These are phyloP conservation scores for Malus hybrid DNA, from an alignment of 331 rosid genomes.

Conservation along the genomic window DNA sequence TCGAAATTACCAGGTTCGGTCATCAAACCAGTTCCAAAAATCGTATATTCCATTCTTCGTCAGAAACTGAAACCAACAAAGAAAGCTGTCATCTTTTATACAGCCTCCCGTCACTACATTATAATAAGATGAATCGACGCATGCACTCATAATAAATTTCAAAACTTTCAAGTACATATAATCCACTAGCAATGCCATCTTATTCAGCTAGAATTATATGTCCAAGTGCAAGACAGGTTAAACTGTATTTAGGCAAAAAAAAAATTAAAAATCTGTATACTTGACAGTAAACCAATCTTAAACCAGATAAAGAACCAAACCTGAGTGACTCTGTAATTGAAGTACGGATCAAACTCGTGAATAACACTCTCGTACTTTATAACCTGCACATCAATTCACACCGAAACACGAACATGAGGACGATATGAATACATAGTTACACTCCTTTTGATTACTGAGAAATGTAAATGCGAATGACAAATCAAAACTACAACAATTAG, in stretches of 20 bases:
- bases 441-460: not conserved
- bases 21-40: constrained; percentile 99
- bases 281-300: not conserved
- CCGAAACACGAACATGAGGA: constrained; percentile 19
- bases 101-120: constrained; percentile 5
- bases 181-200: not conserved
- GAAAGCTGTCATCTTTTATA: constrained; percentile 15
- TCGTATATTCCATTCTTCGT: constrained; percentile 94
- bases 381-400: constrained; percentile 53
- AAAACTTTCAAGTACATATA: not conserved
- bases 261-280: not conserved
- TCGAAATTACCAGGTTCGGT: constrained; percentile 80
- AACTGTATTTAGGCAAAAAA: not conserved
- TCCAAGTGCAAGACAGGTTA: not conserved
- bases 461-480: not conserved
- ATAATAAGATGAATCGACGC: not conserved
- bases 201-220: not conserved
- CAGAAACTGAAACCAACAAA: constrained; percentile 77
- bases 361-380: constrained; percentile 97
- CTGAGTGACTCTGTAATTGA: constrained; percentile 99
- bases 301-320: constrained; percentile 26
- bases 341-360: constrained; percentile 97
- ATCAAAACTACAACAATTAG: not conserved
- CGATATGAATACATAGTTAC: not conserved
- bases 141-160: not conserved